Evolutionary conservation across 495 filamentous ascomycete genomes (phyloP).

Genomic region (Xylaria grammica): DNA sequence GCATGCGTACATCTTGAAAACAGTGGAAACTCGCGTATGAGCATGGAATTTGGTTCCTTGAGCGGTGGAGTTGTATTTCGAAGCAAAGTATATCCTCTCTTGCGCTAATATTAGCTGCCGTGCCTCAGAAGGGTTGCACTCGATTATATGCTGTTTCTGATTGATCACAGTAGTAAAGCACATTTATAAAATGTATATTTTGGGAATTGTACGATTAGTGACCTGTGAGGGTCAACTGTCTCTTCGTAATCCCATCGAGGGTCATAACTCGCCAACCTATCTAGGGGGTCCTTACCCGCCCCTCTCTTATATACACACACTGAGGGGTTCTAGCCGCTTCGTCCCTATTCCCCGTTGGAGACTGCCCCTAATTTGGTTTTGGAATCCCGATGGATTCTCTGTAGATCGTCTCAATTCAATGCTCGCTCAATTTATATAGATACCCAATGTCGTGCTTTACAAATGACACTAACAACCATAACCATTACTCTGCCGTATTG

Average conservation of each 20-base stretch:
- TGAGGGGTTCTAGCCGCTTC: background rate
- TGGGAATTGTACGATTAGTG: background rate
- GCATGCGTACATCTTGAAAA: slow-evolving; percentile 17
- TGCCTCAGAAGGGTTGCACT: background rate
- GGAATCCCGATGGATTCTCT: background rate
- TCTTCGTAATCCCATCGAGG: background rate
- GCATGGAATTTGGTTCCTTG: background rate
- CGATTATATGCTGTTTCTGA: background rate
- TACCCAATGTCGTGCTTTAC: background rate
- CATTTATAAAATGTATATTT: background rate
- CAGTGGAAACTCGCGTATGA: background rate
- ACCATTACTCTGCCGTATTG: slow-evolving; percentile 37
- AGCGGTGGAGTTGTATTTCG: background rate
- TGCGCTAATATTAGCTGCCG: background rate
- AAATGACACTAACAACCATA: background rate
- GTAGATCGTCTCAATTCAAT: background rate
- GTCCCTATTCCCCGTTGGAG: background rate
- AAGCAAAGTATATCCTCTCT: background rate
- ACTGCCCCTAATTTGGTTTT: background rate
- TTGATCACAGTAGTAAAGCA: background rate
- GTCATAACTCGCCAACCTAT: background rate
- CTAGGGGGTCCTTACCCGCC: background rate
- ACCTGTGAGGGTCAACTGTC: background rate
- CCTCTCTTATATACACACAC: slow-evolving; percentile 16
- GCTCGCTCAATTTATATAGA: too few relatives aligned